Base-by-base conservation (phyloP, 129 eudicot genomes). In the Saposhnikovia divaricata region DNA sequence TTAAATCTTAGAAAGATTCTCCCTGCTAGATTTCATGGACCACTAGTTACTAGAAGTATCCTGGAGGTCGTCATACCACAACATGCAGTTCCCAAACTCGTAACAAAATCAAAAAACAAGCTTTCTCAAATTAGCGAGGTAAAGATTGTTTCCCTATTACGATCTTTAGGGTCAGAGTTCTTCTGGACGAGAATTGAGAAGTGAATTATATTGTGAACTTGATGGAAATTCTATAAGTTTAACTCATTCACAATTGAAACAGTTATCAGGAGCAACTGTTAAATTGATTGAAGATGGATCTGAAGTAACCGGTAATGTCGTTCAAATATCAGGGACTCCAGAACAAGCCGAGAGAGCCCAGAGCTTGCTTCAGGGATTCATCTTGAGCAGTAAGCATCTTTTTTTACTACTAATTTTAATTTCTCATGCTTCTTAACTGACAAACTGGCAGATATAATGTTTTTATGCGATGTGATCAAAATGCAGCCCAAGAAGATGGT, bases 261-360 rank as follows among this genome's bases (percentile, higher is more conserved):
- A 92, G 99, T 85, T 95, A 75, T 95, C 99, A 21, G 99, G 97
- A 85, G 99, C 99, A 72, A 95, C 81, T 80, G 99, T 95, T 39
- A 92, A 89, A 80, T 86, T 92, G 75, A 73, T 92, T 69, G 96
- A 95, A 57, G 88, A 90, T 80, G 79, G 87, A 70, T 77, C 94
- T 55, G 97, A 90, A 77, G 90, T 79, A 79, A 85, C 90, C 44
- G 94, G 89, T 83, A 93, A 90, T 81, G 82, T 88, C 57, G 85
- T 95, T 74, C 90, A 88, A 77, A 95, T 95, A 87, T 90, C 96
- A 18, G 99, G 99, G 42, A 88, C 96, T 70, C 96, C 91, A 4
- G 99, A 95, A 87, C 99, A 95, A 86, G 91, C 97, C 9, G 99
- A 95, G 86, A 89, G 93, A 89, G 99, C 97, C 80, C 97, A 92